Percentiles rank a stretch among this genome's conserved stretches.
These are phyloP conservation scores for Capsella bursapastoris DNA, from an alignment of 345 rosid species.

Conservation along the genomic window DNA sequence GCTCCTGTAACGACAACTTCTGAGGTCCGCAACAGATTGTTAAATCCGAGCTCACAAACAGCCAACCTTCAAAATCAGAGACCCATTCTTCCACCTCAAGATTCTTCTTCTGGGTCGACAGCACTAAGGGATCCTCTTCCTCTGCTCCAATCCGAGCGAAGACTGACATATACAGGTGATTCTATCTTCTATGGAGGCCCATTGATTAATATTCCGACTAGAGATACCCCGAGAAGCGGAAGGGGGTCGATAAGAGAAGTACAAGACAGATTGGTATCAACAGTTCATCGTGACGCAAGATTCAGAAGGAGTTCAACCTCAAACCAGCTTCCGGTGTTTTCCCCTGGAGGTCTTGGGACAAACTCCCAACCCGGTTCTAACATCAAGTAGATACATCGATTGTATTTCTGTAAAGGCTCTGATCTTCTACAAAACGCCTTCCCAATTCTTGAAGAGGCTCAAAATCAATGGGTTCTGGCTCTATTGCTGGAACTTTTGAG, in stretches of 20 bases:
- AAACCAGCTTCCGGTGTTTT: constrained; percentile 87
- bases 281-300: constrained; percentile 70
- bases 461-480: background rate
- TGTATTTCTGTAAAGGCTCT: background rate
- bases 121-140: constrained; percentile 49
- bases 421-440: constrained; percentile 15
- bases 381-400: constrained; percentile 45
- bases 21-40: constrained; percentile 58
- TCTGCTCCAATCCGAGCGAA: constrained; percentile 59
- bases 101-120: constrained; percentile 45
- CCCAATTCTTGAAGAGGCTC: constrained; percentile 24
- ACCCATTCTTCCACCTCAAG: constrained; percentile 52
- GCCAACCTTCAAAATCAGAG: constrained; percentile 49
- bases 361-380: constrained; percentile 53
- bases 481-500: constrained; percentile 12
- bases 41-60: constrained; percentile 38
- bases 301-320: constrained; percentile 76
- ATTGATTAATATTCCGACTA: constrained; percentile 57
- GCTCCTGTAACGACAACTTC: constrained; percentile 73
- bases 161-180: constrained; percentile 78
- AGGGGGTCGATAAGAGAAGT: constrained; percentile 55
- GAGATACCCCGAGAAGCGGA: constrained; percentile 61
- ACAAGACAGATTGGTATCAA: constrained; percentile 58
- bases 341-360: constrained; percentile 56
- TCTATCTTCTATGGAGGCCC: constrained; percentile 96